phyloP scores from a whole-genome alignment of 441 rosid species.

The Eutrema salsugineum region DNA sequence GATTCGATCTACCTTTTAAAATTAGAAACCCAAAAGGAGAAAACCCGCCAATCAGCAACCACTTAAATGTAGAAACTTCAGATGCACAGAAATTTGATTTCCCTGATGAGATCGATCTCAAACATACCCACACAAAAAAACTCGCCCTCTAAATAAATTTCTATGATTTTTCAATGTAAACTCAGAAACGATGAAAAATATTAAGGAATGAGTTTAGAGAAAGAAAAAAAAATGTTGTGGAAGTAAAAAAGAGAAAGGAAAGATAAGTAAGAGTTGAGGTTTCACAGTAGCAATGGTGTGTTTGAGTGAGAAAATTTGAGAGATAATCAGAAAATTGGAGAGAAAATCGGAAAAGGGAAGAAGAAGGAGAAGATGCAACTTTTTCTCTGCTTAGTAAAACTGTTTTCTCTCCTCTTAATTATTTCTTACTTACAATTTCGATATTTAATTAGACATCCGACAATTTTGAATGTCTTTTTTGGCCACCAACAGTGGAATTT shows the following conservation, averaged over 20 bases:
- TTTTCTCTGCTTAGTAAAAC: conserved; percentile 35
- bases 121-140: neutral
- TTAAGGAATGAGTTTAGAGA: neutral
- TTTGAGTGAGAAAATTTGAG: conserved; percentile 14
- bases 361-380: conserved; percentile 50
- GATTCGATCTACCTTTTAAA: conserved; percentile 16
- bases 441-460: conserved; percentile 4
- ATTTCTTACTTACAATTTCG: neutral
- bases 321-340: conserved; percentile 12
- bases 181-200: neutral
- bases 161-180: neutral
- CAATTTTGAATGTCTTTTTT: conserved; percentile 32
- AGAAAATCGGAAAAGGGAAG: conserved; percentile 31
- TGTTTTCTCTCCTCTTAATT: conserved; percentile 10
- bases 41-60: conserved; percentile 2
- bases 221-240: neutral
- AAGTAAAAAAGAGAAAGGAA: neutral
- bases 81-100: conserved; percentile 16
- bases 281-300: conserved; percentile 15
- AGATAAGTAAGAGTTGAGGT: neutral
- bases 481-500: conserved; percentile 28
- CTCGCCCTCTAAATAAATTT: neutral
- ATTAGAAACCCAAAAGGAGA: neutral
- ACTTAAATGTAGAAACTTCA: neutral
- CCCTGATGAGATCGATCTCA: conserved; percentile 29